Percentiles rank a stretch among this genome's conserved stretches.
Evolutionary conservation across 2,329 filamentous ascomycete genomes (phyloP).

Genomic region (Clonostachys sp.): DNA sequence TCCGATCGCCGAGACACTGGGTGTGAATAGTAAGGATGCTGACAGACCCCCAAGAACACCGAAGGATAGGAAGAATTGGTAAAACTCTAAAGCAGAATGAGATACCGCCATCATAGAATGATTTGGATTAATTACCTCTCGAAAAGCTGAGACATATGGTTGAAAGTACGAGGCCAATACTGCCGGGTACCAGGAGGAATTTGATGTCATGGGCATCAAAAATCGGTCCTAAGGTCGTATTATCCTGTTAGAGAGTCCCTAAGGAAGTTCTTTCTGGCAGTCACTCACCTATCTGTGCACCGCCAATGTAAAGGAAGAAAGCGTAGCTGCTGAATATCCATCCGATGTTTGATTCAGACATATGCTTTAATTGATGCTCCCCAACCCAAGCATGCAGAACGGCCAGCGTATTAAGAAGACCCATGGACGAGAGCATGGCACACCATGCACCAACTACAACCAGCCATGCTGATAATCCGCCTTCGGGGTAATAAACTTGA

Average conservation of each 20-base stretch:
- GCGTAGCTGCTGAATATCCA: conserved; percentile 73
- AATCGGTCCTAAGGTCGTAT: conserved; percentile 40
- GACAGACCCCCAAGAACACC: too few species aligned
- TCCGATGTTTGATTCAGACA: conserved; percentile 55
- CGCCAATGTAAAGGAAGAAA: conserved; percentile 68
- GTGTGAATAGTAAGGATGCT: too few species aligned
- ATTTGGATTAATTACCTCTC: too few species aligned
- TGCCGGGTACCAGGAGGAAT: conserved; percentile 52
- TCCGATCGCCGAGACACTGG: too few species aligned
- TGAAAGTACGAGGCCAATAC: conserved; percentile 46
- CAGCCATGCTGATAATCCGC: conserved; percentile 61
- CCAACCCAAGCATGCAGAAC: conserved; percentile 64
- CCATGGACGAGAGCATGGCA: conserved; percentile 60
- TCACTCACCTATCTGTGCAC: conserved; percentile 45
- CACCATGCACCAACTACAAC: conserved; percentile 67
- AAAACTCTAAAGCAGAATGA: too few species aligned
- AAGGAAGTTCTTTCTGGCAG: too few species aligned
- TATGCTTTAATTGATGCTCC: conserved; percentile 53
- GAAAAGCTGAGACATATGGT: conserved; percentile 50
- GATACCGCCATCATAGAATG: too few species aligned
- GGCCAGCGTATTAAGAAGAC: conserved; percentile 62
- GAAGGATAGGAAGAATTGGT: too few species aligned
- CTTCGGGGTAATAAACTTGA: conserved; percentile 35
- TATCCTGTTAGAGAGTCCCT: too few species aligned
- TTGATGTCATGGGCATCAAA: conserved; percentile 66